Base-by-base conservation (phyloP, 2,329 filamentous ascomycete genomes). In the Eutypa lata region DNA sequence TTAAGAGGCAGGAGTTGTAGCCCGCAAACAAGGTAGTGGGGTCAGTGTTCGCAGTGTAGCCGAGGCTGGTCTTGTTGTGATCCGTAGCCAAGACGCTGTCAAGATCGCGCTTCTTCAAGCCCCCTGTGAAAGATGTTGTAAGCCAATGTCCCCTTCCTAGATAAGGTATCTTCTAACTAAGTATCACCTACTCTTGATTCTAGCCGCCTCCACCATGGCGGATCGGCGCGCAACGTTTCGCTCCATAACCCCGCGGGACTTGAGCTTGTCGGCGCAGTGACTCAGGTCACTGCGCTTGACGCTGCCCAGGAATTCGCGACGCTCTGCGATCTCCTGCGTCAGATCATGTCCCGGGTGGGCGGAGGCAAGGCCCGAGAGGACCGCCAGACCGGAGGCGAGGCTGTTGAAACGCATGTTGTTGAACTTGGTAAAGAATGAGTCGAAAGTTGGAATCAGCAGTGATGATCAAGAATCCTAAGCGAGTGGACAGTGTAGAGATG, bases 341-440 rank as follows among this genome's bases (percentile, higher is more conserved):
- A 77, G 55, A 49, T 80, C 72, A 55, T 80, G 77, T 54, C 78
- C 78, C 1, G 77, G 78, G 54, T 82, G 76, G 19, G 75, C 75
- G 18, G 59, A 33, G 43, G 46, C 61, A 47, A 47, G 49, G 50
- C 53, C 50, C n/a, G 61, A 51, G 3, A 62, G 51, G 5, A 61
- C n/a, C 50, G 61, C 55, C 37, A 64, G 33, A 52, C 52, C 57
- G 22, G 60, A 52, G 43, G 59, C 37, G 38, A 64, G 56, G 35
- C 48, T 53, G 42, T 52, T 50, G 58, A 66, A 65, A 48, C 49
- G 60, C 64, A 68, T 68, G 18, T 13, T 18, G 37, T 31, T 31
- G 26, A 31, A 31, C 26, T 31, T 31, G 6, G 26, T 31, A 31
- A 31, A 31, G 26, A 31, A 31, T 31, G 26, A 31, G 26, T 6